phyloP scores from a whole-genome alignment of 2,329 filamentous ascomycete species.

The Dactylellina parvicollis region DNA sequence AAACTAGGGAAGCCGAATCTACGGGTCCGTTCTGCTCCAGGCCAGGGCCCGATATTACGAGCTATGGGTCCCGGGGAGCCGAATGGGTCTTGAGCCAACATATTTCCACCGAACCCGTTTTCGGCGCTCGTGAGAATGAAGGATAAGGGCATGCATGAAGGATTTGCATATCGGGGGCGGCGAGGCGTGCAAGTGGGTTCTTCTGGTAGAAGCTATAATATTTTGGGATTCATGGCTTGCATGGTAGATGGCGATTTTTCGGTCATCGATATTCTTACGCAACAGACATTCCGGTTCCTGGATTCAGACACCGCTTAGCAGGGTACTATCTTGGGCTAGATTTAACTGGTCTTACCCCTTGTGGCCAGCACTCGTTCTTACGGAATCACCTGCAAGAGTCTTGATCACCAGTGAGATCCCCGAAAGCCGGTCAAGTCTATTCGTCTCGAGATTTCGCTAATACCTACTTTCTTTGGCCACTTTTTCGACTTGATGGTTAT shows the following conservation, averaged over 20 bases:
- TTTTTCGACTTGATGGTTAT: conserved; percentile 5
- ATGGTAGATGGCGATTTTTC: background rate
- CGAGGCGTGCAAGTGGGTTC: background rate
- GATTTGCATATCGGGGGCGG: conserved; percentile 14
- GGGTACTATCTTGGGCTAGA: background rate
- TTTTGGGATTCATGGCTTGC: conserved; percentile 20
- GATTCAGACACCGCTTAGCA: conserved; percentile 29
- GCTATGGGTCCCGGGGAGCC: background rate
- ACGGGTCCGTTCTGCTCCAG: conserved; percentile 1
- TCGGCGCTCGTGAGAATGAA: conserved; percentile 17
- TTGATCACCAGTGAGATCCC: conserved; percentile 10
- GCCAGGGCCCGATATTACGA: background rate
- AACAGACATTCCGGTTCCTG: conserved; percentile 16
- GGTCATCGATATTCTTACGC: conserved; percentile 30
- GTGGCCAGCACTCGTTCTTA: background rate
- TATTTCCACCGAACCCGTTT: conserved; percentile 11
- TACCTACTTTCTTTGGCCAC: conserved; percentile 29
- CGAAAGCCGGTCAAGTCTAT: background rate
- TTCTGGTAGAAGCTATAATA: background rate
- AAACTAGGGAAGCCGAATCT: conserved; percentile 9
- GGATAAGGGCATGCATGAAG: conserved; percentile 28
- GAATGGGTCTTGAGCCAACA: background rate
- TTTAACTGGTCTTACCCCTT: background rate
- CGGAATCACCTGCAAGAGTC: conserved; percentile 6
- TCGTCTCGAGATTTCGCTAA: conserved; percentile 29